Evolutionary conservation across 169 alveolate species (phyloP).

Genomic region (Miamiensis avidus): DNA sequence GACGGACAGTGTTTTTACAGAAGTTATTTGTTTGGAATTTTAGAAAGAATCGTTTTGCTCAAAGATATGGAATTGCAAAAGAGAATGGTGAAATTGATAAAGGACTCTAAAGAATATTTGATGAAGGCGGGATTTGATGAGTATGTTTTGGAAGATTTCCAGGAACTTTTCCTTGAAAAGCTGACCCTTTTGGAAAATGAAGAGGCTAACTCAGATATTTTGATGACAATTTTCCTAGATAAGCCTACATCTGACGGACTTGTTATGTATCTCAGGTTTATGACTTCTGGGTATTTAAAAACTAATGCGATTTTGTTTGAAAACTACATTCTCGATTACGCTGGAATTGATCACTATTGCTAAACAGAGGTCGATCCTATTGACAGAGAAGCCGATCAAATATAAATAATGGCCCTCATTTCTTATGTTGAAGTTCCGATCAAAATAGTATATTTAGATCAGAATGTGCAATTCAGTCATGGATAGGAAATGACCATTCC

Average conservation of each 20-base stretch:
- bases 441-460: constrained; percentile 55
- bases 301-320: constrained; percentile 60
- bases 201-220: constrained; percentile 19
- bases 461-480: constrained; percentile 26
- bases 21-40: constrained; percentile 57
- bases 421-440: constrained; percentile 52
- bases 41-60: constrained; percentile 47
- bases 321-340: constrained; percentile 54
- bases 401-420: constrained; percentile 57
- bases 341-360: constrained; percentile 47
- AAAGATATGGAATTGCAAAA: constrained; percentile 27
- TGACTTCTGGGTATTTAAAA: constrained; percentile 63
- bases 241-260: constrained; percentile 48
- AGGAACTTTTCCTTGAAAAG: constrained; percentile 51
- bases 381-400: constrained; percentile 70
- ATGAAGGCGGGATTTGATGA: constrained; percentile 59
- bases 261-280: constrained; percentile 59
- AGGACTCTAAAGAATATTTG: constrained; percentile 50
- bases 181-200: constrained; percentile 19
- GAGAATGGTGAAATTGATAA: constrained; percentile 29
- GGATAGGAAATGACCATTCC: constrained; percentile 47
- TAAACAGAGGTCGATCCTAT: constrained; percentile 60
- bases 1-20: constrained; percentile 78
- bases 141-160: constrained; percentile 67
- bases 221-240: constrained; percentile 52